A percentile compares a stretch with the other conserved stretches of the same genome.
These are phyloP conservation scores for Coemansia nantahalensis DNA, from an alignment of 192 early-diverging fungal species.

Conservation along the genomic window DNA sequence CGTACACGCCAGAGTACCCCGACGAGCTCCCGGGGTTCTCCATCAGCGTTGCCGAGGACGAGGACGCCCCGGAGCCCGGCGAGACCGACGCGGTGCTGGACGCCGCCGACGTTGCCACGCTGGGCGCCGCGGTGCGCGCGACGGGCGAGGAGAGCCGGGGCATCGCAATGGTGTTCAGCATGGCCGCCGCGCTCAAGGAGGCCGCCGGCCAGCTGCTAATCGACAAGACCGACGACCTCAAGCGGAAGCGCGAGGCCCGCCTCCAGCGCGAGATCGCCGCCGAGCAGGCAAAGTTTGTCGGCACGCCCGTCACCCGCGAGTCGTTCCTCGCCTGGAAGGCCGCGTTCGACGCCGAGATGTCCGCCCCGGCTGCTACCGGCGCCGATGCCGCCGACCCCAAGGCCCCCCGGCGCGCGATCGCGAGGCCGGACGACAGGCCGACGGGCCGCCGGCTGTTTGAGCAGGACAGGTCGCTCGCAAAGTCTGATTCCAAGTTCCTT, in stretches of 20 bases:
- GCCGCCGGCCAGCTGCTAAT: conserved; percentile 59
- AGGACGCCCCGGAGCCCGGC: conserved; percentile 21
- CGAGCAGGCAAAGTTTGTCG: conserved; percentile 73
- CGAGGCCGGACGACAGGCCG: conserved; percentile 51
- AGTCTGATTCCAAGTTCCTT: conserved; percentile 76
- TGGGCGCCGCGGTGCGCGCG: conserved; percentile 26
- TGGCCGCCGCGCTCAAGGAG: conserved; percentile 78
- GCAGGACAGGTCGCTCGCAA: conserved; percentile 79
- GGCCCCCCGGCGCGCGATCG: conserved; percentile 23
- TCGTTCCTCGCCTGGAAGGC: conserved; percentile 78
- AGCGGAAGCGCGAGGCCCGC: conserved; percentile 51
- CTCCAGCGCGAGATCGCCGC: conserved; percentile 65
- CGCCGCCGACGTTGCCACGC: conserved; percentile 28
- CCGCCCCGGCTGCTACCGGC: not conserved
- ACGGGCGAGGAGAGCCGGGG: conserved; percentile 71
- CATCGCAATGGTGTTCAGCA: conserved; percentile 90
- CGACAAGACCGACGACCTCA: conserved; percentile 54
- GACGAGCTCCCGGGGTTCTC: conserved; percentile 65
- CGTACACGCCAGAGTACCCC: conserved; percentile 72
- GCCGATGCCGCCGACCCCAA: conserved; percentile 13
- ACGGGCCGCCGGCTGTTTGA: conserved; percentile 89
- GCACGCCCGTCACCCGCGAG: conserved; percentile 79
- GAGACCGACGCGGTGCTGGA: conserved; percentile 52
- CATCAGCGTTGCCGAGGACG: conserved; percentile 52
- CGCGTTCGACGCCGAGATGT: conserved; percentile 72